Percentiles rank a stretch among this genome's conserved stretches.
phyloP scores from a whole-genome alignment of 2,329 filamentous ascomycete genomes.

The Xylaria multiplex region DNA sequence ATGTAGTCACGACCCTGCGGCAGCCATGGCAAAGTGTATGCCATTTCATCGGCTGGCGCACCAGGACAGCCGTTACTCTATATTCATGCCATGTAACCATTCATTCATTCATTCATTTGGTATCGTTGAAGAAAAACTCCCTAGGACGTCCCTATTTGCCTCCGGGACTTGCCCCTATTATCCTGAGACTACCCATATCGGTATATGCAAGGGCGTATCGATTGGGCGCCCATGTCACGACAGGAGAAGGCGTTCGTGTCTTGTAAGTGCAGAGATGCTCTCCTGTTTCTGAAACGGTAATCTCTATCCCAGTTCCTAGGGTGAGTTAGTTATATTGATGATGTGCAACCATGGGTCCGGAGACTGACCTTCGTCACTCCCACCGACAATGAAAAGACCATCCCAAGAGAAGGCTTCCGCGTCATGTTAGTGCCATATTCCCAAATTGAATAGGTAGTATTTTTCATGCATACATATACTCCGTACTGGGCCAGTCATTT shows the following conservation, averaged over 20 bases:
- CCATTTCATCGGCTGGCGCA: background rate
- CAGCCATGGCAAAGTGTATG: background rate
- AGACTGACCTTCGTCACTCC: conserved; percentile 73
- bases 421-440: conserved; percentile 40
- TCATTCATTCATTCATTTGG: conserved; percentile 8
- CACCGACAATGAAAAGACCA: conserved; percentile 77
- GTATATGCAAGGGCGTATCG: conserved; percentile 79
- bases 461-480: conserved; percentile 66
- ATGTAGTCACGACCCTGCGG: conserved; percentile 5
- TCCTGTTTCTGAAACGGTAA: conserved; percentile 78
- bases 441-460: background rate
- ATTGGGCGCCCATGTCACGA: conserved; percentile 80
- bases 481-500: conserved; percentile 75
- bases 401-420: conserved; percentile 77
- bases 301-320: conserved; percentile 69
- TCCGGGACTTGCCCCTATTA: conserved; percentile 68
- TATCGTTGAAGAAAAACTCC: conserved; percentile 9
- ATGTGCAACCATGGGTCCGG: conserved; percentile 5
- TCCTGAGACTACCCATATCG: conserved; percentile 74
- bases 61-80: background rate
- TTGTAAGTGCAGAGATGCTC: conserved; percentile 78
- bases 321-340: conserved; percentile 34
- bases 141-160: conserved; percentile 50
- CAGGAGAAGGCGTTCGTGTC: conserved; percentile 69
- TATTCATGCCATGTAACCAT: background rate